Evolutionary conservation across 768 basidiomycete species (phyloP).

Genomic region (Lentinula guzmanii): DNA sequence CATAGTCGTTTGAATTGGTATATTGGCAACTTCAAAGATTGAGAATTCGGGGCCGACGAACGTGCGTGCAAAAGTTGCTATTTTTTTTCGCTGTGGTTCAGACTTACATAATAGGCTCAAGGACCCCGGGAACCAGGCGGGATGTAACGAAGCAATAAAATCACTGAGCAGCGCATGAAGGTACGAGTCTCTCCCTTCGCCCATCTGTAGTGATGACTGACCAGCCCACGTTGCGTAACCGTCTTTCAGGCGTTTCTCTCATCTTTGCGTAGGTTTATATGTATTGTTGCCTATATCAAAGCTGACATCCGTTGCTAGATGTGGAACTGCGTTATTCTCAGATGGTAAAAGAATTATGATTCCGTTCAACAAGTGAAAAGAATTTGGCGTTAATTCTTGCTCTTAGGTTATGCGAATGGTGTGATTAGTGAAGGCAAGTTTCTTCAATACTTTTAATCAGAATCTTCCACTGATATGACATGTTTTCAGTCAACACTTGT

Average conservation of each 20-base stretch:
- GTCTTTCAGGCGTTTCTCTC: conserved; percentile 53
- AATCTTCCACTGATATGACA: neutral
- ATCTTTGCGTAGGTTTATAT: conserved; percentile 68
- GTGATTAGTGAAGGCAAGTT: conserved; percentile 70
- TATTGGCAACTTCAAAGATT: no score
- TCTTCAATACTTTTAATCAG: neutral
- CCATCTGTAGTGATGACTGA: neutral
- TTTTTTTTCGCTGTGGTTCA: neutral
- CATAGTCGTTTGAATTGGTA: no score
- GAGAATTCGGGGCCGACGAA: neutral
- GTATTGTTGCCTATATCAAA: neutral
- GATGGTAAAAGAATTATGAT: conserved; percentile 46
- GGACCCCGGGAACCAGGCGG: neutral
- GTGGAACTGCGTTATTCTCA: conserved; percentile 84
- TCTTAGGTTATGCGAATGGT: conserved; percentile 71
- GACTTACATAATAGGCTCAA: neutral
- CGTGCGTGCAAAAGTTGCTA: neutral
- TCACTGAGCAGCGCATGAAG: neutral
- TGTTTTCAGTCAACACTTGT: conserved; percentile 62
- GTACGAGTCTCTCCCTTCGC: neutral
- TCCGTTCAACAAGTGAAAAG: neutral
- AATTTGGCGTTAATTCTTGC: neutral
- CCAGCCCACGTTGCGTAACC: neutral
- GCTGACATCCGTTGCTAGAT: conserved; percentile 33
- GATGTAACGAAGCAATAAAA: neutral